Evolutionary conservation across 1,139 yeast species (phyloP), one percentile per base, ranked within the genome.

Genomic region (Debaryomyces sp.): DNA sequence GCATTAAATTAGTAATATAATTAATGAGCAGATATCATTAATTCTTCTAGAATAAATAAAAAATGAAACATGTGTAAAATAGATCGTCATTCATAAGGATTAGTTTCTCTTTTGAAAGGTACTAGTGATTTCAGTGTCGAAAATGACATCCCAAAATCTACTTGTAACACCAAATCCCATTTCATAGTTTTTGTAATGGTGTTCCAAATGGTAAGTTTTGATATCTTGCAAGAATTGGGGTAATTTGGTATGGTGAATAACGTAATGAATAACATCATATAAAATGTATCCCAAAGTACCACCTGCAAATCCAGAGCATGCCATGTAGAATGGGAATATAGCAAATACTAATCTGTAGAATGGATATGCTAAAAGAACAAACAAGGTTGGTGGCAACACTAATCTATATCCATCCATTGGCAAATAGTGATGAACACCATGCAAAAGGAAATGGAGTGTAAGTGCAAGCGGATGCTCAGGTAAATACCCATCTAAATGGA

Each of bases 141-240:
- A 94, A 13, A 94, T 89, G 41, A 75, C 80, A 68, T 94, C 99
- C 99, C 99, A 94, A 69, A 90, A 90, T 71, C 81, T 83, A 52
- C 91, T 81, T 38, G 98, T 89, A 52, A 94, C 98, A 58, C 99
- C 99, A 60, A 90, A 94, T 1, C 98, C 99, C 62, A 91, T 72
- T 68, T 94, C 96, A 68, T 89, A 95, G 69, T 95, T 92, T 75
- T 92, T 92, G 77, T 94, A 94, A 66, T 94, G 99, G 68, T 94
- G 99, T 67, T 92, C 98, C 69, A 94, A 80, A 69, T 94, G 99
- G 64, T 89, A 85, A 46, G 87, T 89, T 72, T 94, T 94, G 62
- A 90, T 73, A 36, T 81, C 84, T 66, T 89, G 92, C 69, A 89
- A 74, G 64, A 76, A 87, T 43, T 73, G 63, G 18, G 99, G 99